Conservation (phyloP, 306 rosid species). For the Trichosanthes cucumerina region DNA sequence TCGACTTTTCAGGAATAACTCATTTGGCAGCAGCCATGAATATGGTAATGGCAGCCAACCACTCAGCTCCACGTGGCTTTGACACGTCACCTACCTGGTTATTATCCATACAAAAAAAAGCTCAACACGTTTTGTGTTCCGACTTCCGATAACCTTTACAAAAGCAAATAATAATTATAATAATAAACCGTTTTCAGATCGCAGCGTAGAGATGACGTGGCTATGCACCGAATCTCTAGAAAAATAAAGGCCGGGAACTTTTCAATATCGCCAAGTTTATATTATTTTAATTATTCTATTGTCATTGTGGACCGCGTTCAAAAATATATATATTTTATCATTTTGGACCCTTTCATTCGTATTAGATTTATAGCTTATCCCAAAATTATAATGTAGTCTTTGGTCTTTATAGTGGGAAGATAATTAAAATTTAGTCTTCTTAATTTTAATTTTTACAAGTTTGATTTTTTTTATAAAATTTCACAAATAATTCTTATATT, state of each 20-base stretch:
- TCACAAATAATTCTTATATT: no score
- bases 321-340: no score
- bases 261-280: not conserved
- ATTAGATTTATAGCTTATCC: no score
- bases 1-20: not conserved
- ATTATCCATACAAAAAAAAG: not conserved
- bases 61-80: not conserved
- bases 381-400: no score
- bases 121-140: not conserved
- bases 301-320: no score
- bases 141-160: not conserved
- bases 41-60: not conserved
- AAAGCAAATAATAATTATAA: not conserved
- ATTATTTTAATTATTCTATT: not conserved
- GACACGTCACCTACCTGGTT: not conserved
- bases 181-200: not conserved
- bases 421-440: no score
- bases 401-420: no score
- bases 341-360: no score
- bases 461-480: no score
- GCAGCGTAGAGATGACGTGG: constrained; percentile 7
- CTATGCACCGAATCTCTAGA: not conserved
- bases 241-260: not conserved
- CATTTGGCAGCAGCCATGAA: not conserved
- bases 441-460: no score